Percentiles rank a stretch among this genome's conserved stretches.
Evolutionary conservation across 2,329 filamentous ascomycete genomes (phyloP).

Genomic region (Phaeosphaeriaceae sp.): DNA sequence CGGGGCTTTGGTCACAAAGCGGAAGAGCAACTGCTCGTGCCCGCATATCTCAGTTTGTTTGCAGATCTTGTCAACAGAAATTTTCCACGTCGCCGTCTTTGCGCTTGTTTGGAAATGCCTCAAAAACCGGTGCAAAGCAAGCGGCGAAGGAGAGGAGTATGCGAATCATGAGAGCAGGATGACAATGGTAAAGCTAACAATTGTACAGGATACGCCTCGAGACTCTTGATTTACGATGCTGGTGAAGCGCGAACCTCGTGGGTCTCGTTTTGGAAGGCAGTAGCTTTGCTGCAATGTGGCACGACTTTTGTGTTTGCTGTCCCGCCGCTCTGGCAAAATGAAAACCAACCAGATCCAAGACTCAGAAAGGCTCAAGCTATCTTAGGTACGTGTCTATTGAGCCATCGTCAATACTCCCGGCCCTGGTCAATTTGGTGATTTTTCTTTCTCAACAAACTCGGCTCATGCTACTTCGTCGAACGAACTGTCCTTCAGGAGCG

Average conservation of each 20-base stretch:
- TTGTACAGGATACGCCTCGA: constrained; percentile 32
- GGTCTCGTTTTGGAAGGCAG: constrained; percentile 47
- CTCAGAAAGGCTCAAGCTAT: constrained; percentile 37
- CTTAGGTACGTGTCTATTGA: constrained; percentile 28
- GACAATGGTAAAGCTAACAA: constrained; percentile 4
- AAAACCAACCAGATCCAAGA: constrained; percentile 40
- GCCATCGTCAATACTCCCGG: not conserved
- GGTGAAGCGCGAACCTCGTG: constrained; percentile 45
- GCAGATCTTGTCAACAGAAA: constrained; percentile 36
- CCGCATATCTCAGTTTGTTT: constrained; percentile 28
- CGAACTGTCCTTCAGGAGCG: too few relatives aligned
- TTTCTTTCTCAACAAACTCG: not conserved
- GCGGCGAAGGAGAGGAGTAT: constrained; percentile 29
- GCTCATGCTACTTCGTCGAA: too few relatives aligned
- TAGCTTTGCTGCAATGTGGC: constrained; percentile 44
- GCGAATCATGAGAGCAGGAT: not conserved
- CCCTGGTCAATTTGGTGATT: not conserved
- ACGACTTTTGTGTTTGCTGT: constrained; percentile 39
- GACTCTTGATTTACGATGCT: constrained; percentile 47
- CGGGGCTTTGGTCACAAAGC: constrained; percentile 12
- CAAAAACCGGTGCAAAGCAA: constrained; percentile 14
- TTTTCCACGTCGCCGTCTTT: constrained; percentile 38
- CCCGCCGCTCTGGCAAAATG: constrained; percentile 42
- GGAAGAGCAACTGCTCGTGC: not conserved
- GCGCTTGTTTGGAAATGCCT: constrained; percentile 21